Percentiles rank a stretch among this genome's conserved stretches.
phyloP scores from a whole-genome alignment of 2,329 filamentous ascomycete genomes.

The Monosporascus sp. region DNA sequence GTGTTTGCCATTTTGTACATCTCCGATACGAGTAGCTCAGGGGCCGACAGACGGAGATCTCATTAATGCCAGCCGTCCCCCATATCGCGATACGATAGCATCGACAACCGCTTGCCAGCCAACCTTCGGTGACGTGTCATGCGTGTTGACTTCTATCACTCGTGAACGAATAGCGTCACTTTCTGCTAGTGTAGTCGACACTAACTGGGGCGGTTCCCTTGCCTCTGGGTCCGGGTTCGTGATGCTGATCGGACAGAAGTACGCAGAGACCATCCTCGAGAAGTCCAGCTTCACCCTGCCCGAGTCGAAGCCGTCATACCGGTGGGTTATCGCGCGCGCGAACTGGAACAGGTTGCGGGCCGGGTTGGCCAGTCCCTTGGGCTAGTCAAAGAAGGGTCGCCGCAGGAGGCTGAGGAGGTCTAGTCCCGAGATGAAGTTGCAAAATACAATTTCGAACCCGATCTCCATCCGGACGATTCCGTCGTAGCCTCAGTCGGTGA shows the following conservation, averaged over 20 bases:
- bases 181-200: not conserved
- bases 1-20: slow-evolving; percentile 5
- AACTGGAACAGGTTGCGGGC: not conserved
- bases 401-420: not conserved
- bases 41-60: slow-evolving; percentile 4
- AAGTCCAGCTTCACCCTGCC: not conserved
- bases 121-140: slow-evolving; percentile 14
- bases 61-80: slow-evolving; percentile 34
- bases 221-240: slow-evolving; percentile 2
- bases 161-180: not conserved
- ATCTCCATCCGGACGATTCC: slow-evolving; percentile 50
- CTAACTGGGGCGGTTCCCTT: not conserved
- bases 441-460: slow-evolving; percentile 52
- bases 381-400: not conserved
- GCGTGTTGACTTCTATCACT: slow-evolving; percentile 6
- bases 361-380: not conserved
- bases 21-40: slow-evolving; percentile 1
- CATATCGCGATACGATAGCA: slow-evolving; percentile 50
- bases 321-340: not conserved
- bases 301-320: not conserved
- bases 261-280: slow-evolving; percentile 4
- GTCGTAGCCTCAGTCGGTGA: slow-evolving; percentile 41
- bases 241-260: slow-evolving; percentile 3
- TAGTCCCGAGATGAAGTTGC: slow-evolving; percentile 33
- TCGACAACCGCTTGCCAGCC: slow-evolving; percentile 53